A percentile compares a stretch with the other conserved stretches of the same genome.
Evolutionary conservation across 805 yeast species (phyloP).

Genomic region (Wickerhamiella bombiphila): DNA sequence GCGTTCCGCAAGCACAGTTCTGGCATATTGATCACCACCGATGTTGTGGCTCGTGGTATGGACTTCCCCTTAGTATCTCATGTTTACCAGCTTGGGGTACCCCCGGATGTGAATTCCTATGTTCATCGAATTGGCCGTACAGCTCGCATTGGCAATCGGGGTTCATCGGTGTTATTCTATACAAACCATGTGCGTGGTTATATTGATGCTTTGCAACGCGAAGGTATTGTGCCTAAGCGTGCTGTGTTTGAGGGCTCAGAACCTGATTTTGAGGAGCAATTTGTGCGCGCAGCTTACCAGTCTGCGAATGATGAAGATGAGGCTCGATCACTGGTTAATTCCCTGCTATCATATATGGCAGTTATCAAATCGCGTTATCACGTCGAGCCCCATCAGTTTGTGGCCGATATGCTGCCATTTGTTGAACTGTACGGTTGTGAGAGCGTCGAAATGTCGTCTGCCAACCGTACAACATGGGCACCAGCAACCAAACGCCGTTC

Average conservation of each 20-base stretch:
- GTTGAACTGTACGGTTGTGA: constrained; percentile 17
- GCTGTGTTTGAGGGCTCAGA: constrained; percentile 7
- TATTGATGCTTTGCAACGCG: constrained; percentile 25
- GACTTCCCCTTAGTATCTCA: constrained; percentile 81
- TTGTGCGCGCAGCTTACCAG: constrained; percentile 8
- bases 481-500: constrained; percentile 1
- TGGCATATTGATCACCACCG: constrained; percentile 67
- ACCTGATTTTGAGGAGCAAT: constrained; percentile 11
- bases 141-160: constrained; percentile 77
- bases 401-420: constrained; percentile 18
- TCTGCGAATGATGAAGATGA: constrained; percentile 15
- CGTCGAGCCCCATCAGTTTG: constrained; percentile 12
- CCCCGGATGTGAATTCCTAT: constrained; percentile 60
- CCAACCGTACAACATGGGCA: constrained; percentile 12
- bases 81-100: constrained; percentile 73
- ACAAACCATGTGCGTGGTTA: constrained; percentile 45
- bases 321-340: constrained; percentile 16
- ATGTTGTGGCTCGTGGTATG: constrained; percentile 94
- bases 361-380: constrained; percentile 14
- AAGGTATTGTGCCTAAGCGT: constrained; percentile 37
- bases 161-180: constrained; percentile 50
- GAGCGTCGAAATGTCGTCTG: constrained; percentile 8
- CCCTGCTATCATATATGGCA: constrained; percentile 18
- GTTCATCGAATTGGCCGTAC: constrained; percentile 93
- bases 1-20: constrained; percentile 33